Percentiles rank a stretch among this genome's conserved stretches.
These are phyloP conservation scores for Cladosporium phlei DNA, from an alignment of 2,329 filamentous ascomycete species.

Conservation along the genomic window DNA sequence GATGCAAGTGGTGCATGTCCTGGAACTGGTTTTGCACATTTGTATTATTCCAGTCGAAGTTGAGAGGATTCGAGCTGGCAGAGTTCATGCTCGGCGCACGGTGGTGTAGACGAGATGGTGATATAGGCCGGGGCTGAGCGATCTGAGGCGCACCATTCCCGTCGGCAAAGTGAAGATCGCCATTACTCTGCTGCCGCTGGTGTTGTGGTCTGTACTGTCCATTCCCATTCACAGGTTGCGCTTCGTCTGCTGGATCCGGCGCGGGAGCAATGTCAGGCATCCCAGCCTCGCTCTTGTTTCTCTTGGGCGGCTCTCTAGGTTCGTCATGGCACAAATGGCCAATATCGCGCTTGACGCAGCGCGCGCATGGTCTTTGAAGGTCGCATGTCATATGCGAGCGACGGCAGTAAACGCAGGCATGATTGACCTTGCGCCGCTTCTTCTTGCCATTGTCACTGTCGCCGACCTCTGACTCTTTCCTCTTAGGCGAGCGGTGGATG, in stretches of 20 bases:
- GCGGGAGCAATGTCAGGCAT: slow-evolving; percentile 34
- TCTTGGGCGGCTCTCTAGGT: slow-evolving; percentile 81
- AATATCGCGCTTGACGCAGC: slow-evolving; percentile 98
- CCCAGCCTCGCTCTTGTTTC: slow-evolving; percentile 56
- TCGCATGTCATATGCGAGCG: slow-evolving; percentile 55
- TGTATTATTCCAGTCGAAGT: slow-evolving; percentile 67
- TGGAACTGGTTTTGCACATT: slow-evolving; percentile 75
- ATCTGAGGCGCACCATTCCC: slow-evolving; percentile 48
- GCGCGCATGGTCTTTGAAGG: slow-evolving; percentile 83
- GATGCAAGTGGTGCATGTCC: slow-evolving; percentile 91
- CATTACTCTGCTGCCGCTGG: slow-evolving; percentile 14
- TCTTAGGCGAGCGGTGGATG: slow-evolving; percentile 18
- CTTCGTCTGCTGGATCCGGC: slow-evolving; percentile 14
- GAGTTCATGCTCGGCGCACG: slow-evolving; percentile 46
- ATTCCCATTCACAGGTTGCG: slow-evolving; percentile 13
- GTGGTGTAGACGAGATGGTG: slow-evolving; percentile 58
- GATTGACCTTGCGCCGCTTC: slow-evolving; percentile 52
- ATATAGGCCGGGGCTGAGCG: slow-evolving; percentile 65
- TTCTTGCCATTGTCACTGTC: slow-evolving; percentile 32
- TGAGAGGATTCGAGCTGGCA: slow-evolving; percentile 52
- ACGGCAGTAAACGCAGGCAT: slow-evolving; percentile 51
- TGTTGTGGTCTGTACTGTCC: too few relatives aligned
- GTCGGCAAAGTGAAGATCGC: slow-evolving; percentile 14
- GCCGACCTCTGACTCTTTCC: slow-evolving; percentile 18
- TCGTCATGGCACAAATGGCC: slow-evolving; percentile 98